Evolutionary conservation across 2,329 filamentous ascomycete species (phyloP).

Genomic region (Anthostomella pinea): DNA sequence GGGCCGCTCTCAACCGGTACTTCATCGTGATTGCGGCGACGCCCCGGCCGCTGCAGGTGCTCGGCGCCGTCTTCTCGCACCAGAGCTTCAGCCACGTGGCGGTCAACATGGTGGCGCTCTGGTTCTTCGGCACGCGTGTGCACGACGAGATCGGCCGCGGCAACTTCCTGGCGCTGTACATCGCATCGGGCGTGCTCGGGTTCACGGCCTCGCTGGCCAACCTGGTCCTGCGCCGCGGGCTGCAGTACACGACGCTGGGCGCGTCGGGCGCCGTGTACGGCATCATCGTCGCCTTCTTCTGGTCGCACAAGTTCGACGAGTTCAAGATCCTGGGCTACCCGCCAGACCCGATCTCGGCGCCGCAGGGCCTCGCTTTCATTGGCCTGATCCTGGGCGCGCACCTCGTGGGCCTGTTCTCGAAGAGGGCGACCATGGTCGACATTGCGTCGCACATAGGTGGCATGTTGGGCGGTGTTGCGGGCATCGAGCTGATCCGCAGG

Average conservation of each 20-base stretch:
- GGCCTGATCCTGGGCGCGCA: conserved; percentile 50
- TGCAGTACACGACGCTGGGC: conserved; percentile 57
- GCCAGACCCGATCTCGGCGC: conserved; percentile 48
- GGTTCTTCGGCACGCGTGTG: conserved; percentile 62
- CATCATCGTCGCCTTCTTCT: conserved; percentile 59
- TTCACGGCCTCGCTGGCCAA: conserved; percentile 56
- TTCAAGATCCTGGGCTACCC: conserved; percentile 58
- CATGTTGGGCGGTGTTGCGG: conserved; percentile 45
- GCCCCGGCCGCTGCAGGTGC: conserved; percentile 58
- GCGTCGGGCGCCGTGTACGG: conserved; percentile 65
- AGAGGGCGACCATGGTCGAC: conserved; percentile 43
- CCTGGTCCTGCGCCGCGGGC: conserved; percentile 44
- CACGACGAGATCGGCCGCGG: conserved; percentile 70
- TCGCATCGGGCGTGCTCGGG: conserved; percentile 55
- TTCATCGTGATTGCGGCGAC: conserved; percentile 64
- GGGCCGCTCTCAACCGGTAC: conserved; percentile 65
- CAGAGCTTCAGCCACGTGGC: conserved; percentile 57
- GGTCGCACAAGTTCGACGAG: conserved; percentile 53
- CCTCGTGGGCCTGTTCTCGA: conserved; percentile 44
- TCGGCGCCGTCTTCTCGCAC: conserved; percentile 70
- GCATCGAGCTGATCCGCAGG: conserved; percentile 35
- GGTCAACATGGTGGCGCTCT: conserved; percentile 64
- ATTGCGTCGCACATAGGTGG: conserved; percentile 53
- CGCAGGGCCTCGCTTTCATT: conserved; percentile 54
- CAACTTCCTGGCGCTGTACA: conserved; percentile 66